phyloP scores from a whole-genome alignment of 805 yeast genomes.

The Candida yuanshanica region DNA sequence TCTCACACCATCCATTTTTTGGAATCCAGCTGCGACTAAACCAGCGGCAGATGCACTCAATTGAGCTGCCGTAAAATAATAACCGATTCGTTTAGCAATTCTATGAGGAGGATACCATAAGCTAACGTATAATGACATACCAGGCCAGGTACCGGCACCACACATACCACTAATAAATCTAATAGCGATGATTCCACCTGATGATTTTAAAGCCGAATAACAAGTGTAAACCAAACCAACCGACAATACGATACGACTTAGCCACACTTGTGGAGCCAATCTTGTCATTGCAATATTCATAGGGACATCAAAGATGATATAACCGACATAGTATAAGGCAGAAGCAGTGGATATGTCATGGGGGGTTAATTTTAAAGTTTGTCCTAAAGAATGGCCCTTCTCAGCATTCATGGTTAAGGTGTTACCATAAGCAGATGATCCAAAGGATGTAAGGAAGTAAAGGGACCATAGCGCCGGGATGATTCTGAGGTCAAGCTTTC shows the following conservation, averaged over 20 bases:
- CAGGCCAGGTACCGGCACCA: slow-evolving; percentile 91
- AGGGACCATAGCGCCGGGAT: slow-evolving; percentile 80
- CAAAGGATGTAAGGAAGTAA: slow-evolving; percentile 75
- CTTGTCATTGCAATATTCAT: slow-evolving; percentile 83
- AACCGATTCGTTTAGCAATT: slow-evolving; percentile 75
- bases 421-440: slow-evolving; percentile 69
- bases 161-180: slow-evolving; percentile 70
- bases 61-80: slow-evolving; percentile 89
- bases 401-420: slow-evolving; percentile 72
- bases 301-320: slow-evolving; percentile 79
- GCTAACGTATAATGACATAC: slow-evolving; percentile 76
- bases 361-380: slow-evolving; percentile 43
- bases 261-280: slow-evolving; percentile 81
- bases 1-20: slow-evolving; percentile 63
- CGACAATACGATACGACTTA: slow-evolving; percentile 67
- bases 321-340: slow-evolving; percentile 79
- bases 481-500: slow-evolving; percentile 62
- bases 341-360: slow-evolving; percentile 68
- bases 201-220: slow-evolving; percentile 52
- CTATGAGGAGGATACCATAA: slow-evolving; percentile 82
- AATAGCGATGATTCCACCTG: slow-evolving; percentile 60
- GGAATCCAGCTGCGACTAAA: slow-evolving; percentile 82
- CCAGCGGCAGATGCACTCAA: slow-evolving; percentile 89
- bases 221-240: slow-evolving; percentile 78
- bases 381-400: slow-evolving; percentile 54